phyloP scores from a whole-genome alignment of 2,329 filamentous ascomycete genomes.

The Sporothrix sp. region DNA sequence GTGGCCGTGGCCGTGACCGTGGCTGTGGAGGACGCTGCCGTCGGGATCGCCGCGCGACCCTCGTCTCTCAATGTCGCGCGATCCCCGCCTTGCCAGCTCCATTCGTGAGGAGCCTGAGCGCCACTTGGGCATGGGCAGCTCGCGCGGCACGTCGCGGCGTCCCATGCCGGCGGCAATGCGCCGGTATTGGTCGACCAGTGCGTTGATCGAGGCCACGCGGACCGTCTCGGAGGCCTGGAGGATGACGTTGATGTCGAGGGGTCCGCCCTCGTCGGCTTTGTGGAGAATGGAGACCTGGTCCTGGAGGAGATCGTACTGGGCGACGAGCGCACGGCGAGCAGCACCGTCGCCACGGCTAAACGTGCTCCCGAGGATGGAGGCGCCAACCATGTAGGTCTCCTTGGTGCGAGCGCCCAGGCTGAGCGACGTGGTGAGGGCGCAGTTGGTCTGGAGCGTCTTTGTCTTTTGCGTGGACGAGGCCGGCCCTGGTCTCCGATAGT shows the following conservation, averaged over 20 bases:
- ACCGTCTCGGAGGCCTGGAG: constrained; percentile 28
- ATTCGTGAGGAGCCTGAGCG: constrained; percentile 1
- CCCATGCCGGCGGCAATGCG: constrained; percentile 23
- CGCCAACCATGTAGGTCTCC: constrained; percentile 27
- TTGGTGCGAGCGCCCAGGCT: constrained; percentile 24
- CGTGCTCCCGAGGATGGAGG: constrained; percentile 26
- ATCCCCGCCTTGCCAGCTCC: not conserved
- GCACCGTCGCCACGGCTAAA: constrained; percentile 29
- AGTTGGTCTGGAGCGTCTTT: constrained; percentile 14
- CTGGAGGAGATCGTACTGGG: constrained; percentile 23
- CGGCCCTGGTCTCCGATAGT: constrained; percentile 22
- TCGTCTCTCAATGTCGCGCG: not conserved
- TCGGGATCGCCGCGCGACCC: not conserved
- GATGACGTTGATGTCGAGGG: constrained; percentile 27
- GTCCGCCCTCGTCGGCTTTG: constrained; percentile 12
- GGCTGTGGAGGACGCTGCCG: not conserved
- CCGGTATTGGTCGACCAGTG: constrained; percentile 28
- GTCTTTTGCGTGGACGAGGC: constrained; percentile 8
- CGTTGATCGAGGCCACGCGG: constrained; percentile 24
- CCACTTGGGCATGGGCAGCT: constrained; percentile 20
- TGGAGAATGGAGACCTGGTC: constrained; percentile 23
- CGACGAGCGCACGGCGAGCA: constrained; percentile 24
- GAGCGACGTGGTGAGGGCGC: constrained; percentile 28
- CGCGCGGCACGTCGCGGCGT: constrained; percentile 22
- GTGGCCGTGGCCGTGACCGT: too few relatives aligned